Conservation (phyloP, 1,284 basidiomycete species). For the Meira nashicola region DNA sequence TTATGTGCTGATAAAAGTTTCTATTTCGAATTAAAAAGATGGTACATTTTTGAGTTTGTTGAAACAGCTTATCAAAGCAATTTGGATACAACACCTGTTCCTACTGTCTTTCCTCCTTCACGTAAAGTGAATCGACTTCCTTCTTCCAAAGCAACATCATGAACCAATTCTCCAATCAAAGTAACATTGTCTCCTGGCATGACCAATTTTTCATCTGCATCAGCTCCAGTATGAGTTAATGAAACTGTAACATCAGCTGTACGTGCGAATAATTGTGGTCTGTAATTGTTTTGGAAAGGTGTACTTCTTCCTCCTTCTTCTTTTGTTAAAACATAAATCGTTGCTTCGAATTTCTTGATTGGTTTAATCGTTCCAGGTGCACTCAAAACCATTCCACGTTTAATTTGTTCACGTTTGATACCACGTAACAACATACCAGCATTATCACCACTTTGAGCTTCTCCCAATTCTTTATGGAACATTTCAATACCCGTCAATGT, state of each 20-base stretch:
- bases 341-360: constrained; percentile 72
- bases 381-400: constrained; percentile 86
- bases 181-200: constrained; percentile 99
- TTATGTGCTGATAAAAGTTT: too few species aligned
- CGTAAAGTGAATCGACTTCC: constrained; percentile 95
- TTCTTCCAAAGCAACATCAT: constrained; percentile 85
- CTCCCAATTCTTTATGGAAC: constrained; percentile 99
- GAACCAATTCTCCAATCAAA: constrained; percentile 76
- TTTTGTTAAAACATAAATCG: constrained; percentile 67
- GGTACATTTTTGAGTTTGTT: neutral
- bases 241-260: constrained; percentile 88
- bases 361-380: constrained; percentile 89
- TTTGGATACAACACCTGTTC: constrained; percentile 50
- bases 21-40: neutral
- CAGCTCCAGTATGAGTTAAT: constrained; percentile 68
- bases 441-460: constrained; percentile 98
- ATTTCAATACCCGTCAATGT: constrained; percentile 97
- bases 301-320: constrained; percentile 98
- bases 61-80: constrained; percentile 15
- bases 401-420: constrained; percentile 92
- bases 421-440: constrained; percentile 97
- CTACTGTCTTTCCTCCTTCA: constrained; percentile 82
- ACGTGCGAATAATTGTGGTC: constrained; percentile 91
- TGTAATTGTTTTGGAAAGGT: constrained; percentile 93
- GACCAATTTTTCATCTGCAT: constrained; percentile 62